phyloP scores from a whole-genome alignment of 192 early-diverging fungal genomes.

The Mycoemilia scoparia region DNA sequence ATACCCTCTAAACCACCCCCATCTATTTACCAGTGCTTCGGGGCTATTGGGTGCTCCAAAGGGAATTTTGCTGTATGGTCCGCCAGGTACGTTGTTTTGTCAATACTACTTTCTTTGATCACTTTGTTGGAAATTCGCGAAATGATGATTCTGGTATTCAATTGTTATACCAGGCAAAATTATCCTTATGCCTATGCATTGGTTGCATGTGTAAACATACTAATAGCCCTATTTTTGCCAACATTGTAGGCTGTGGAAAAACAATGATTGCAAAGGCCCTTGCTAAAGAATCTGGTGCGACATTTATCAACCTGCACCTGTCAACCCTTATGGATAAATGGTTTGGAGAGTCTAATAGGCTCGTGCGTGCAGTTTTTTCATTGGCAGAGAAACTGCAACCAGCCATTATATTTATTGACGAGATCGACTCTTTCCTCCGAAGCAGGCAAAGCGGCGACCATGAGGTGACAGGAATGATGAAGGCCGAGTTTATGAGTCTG shows the following conservation, averaged over 20 bases:
- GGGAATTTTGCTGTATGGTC: slow-evolving; percentile 88
- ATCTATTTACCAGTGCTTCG: slow-evolving; percentile 68
- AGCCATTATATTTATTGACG: slow-evolving; percentile 96
- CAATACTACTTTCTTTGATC: no score
- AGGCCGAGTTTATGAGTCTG: slow-evolving; percentile 98
- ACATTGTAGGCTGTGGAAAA: slow-evolving; percentile 95
- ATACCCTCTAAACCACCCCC: slow-evolving; percentile 82
- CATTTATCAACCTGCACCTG: slow-evolving; percentile 94
- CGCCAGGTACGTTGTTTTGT: slow-evolving; percentile 42
- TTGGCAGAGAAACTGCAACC: slow-evolving; percentile 89
- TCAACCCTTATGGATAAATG: slow-evolving; percentile 96
- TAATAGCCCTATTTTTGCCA: slow-evolving; percentile 1
- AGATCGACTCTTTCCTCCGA: slow-evolving; percentile 93
- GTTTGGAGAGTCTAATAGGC: slow-evolving; percentile 93
- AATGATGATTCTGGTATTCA: slow-evolving; percentile 1
- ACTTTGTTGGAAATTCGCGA: slow-evolving; percentile 1
- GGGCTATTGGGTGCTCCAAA: slow-evolving; percentile 83
- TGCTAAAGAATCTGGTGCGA: slow-evolving; percentile 90
- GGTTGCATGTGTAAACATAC: no score
- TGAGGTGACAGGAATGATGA: slow-evolving; percentile 97
- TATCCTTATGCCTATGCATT: no score
- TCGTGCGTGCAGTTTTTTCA: slow-evolving; percentile 81
- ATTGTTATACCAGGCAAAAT: not conserved
- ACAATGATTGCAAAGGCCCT: slow-evolving; percentile 98
- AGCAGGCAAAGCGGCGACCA: slow-evolving; percentile 80